Evolutionary conservation across 331 rosid genomes (phyloP).

Genomic region (Malus hybrid): DNA sequence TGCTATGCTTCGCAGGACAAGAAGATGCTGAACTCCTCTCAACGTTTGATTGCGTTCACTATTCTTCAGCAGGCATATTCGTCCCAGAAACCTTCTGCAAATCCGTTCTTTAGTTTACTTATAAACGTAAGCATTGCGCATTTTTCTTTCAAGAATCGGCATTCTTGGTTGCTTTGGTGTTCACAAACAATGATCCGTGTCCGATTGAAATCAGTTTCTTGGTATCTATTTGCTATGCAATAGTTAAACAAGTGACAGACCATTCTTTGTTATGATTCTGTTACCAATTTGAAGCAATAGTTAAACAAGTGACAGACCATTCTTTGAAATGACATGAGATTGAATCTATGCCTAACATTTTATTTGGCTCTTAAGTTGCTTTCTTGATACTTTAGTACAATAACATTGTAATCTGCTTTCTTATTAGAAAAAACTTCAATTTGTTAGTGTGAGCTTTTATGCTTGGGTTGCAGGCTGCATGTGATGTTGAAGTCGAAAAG

Average conservation of each 20-base stretch:
- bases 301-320: neutral
- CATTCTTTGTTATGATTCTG: neutral
- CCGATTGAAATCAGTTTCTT: neutral
- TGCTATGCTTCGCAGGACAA: slow-evolving; percentile 45
- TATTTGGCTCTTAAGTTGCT: no score
- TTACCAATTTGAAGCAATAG: neutral
- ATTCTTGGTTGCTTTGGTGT: neutral
- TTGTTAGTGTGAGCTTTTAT: no score
- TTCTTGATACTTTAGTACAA: no score
- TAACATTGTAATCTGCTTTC: no score
- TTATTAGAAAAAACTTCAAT: no score
- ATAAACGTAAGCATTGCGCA: slow-evolving; percentile 26
- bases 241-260: neutral
- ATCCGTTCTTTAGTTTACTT: slow-evolving; percentile 67
- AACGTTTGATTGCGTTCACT: slow-evolving; percentile 70
- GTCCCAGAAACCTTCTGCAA: slow-evolving; percentile 47
- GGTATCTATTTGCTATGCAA: neutral
- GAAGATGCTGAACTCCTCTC: slow-evolving; percentile 56
- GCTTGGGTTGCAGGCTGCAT: slow-evolving; percentile 51
- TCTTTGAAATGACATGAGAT: no score
- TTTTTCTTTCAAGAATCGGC: neutral
- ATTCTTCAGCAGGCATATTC: slow-evolving; percentile 72
- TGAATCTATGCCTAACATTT: no score
- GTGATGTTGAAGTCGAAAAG: slow-evolving; percentile 61
- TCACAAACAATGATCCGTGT: neutral